phyloP scores from a whole-genome alignment of 225 moss, liverwort and hornwort genomes.

The Physcomitrium patens region DNA sequence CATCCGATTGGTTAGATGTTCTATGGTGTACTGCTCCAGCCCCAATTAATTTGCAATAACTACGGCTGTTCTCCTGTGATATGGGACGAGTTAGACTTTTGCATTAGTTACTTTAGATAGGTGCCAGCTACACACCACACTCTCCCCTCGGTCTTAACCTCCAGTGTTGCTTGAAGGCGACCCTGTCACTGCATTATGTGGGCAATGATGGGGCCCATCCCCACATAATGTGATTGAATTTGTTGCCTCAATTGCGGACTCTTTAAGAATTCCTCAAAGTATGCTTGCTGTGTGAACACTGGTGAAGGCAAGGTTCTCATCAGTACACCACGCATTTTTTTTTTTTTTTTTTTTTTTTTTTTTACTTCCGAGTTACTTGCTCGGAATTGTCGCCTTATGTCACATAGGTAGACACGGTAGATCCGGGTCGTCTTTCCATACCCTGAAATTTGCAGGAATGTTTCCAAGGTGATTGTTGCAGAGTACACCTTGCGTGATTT shows the following conservation, averaged over 20 bases:
- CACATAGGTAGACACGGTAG: neutral
- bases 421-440: neutral
- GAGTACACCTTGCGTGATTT: neutral
- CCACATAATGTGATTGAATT: neutral
- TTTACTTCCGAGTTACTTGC: no score
- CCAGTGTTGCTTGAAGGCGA: neutral
- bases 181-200: neutral
- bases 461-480: neutral
- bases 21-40: neutral
- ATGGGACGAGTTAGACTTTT: constrained; percentile 21
- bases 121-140: neutral
- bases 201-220: neutral
- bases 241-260: neutral
- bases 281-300: no score
- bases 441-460: neutral
- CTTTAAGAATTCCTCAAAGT: neutral
- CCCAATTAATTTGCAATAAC: constrained; percentile 13
- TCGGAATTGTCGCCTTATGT: neutral
- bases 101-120: neutral
- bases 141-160: constrained; percentile 1
- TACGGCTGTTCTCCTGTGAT: neutral
- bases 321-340: no score
- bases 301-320: no score
- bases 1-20: constrained; percentile 22
- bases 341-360: no score